Percentiles rank a stretch among this genome's conserved stretches.
These are phyloP conservation scores for Excoecaria agallocha DNA, from an alignment of 345 rosid genomes.

Conservation along the genomic window DNA sequence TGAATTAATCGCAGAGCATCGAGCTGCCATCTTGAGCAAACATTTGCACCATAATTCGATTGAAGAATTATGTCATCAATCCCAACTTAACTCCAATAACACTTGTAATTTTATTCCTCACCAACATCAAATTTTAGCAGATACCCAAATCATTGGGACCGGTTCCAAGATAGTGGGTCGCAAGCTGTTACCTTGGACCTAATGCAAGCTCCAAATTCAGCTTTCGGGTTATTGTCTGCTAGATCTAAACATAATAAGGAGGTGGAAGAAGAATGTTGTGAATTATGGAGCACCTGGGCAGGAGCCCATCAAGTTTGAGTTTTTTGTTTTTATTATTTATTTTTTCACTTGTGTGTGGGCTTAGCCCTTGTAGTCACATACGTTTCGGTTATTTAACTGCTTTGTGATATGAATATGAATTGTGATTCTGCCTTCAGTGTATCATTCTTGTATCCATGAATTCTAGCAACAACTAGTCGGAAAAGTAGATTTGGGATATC, in stretches of 20 bases:
- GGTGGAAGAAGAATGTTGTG: constrained; percentile 32
- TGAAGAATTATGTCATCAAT: constrained; percentile 9
- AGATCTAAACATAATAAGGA: constrained; percentile 29
- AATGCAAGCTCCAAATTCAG: constrained; percentile 44
- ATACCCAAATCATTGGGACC: constrained; percentile 23
- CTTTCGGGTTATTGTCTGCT: constrained; percentile 33
- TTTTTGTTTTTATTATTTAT: neutral
- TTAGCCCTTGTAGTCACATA: neutral
- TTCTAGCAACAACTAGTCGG: too few relatives aligned
- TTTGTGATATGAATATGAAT: too few relatives aligned
- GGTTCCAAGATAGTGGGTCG: constrained; percentile 22
- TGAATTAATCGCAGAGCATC: constrained; percentile 52
- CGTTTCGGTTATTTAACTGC: too few relatives aligned
- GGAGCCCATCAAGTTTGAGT: constrained; percentile 22
- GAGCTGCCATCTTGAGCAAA: constrained; percentile 36
- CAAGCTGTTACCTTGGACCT: constrained; percentile 46
- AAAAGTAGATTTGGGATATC: too few relatives aligned
- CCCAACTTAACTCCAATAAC: constrained; percentile 8
- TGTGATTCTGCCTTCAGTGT: too few relatives aligned
- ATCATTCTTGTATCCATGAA: too few relatives aligned
- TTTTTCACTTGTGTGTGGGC: neutral
- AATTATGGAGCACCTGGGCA: constrained; percentile 38
- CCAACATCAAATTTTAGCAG: constrained; percentile 16
- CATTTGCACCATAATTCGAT: constrained; percentile 14
- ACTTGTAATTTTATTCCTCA: neutral